Percentiles rank a stretch among this genome's conserved stretches.
Evolutionary conservation across 176 grass and related monocot species (phyloP).

Genomic region (Aegilops sharonensis): DNA sequence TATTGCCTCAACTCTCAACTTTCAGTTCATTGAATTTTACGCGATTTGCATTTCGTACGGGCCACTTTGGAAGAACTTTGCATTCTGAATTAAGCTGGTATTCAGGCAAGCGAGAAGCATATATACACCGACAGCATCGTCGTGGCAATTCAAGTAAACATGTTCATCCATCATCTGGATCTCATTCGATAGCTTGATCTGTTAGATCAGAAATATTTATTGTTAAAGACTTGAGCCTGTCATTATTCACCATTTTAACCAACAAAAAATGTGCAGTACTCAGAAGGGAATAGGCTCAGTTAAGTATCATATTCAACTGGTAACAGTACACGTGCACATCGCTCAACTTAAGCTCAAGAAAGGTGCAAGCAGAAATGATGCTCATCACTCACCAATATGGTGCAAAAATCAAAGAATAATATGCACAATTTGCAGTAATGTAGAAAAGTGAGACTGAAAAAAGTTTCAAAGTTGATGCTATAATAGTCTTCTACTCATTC

Average conservation of each 20-base stretch:
- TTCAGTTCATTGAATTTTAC: background rate
- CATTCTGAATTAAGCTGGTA: background rate
- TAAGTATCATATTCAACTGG: background rate
- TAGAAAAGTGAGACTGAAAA: background rate
- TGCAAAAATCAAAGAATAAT: slow-evolving; percentile 33
- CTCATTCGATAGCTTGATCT: background rate
- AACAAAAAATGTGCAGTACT: background rate
- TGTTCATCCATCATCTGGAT: background rate
- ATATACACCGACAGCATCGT: background rate
- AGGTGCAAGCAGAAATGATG: background rate
- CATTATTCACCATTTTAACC: background rate
- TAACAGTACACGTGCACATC: background rate
- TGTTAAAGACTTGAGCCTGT: background rate
- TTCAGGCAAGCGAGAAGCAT: background rate
- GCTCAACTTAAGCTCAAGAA: background rate
- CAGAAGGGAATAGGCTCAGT: background rate
- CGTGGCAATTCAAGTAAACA: background rate
- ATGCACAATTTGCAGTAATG: slow-evolving; percentile 15
- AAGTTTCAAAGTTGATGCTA: slow-evolving; percentile 22
- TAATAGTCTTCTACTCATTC: slow-evolving; percentile 33
- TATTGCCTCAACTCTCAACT: background rate
- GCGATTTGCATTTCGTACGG: background rate
- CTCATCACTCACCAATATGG: background rate
- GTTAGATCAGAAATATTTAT: background rate
- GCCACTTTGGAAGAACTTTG: background rate